Percentiles rank a stretch among this genome's conserved stretches.
phyloP scores from a whole-genome alignment of 2,329 filamentous ascomycete genomes.

The Grosmannia clavigera region DNA sequence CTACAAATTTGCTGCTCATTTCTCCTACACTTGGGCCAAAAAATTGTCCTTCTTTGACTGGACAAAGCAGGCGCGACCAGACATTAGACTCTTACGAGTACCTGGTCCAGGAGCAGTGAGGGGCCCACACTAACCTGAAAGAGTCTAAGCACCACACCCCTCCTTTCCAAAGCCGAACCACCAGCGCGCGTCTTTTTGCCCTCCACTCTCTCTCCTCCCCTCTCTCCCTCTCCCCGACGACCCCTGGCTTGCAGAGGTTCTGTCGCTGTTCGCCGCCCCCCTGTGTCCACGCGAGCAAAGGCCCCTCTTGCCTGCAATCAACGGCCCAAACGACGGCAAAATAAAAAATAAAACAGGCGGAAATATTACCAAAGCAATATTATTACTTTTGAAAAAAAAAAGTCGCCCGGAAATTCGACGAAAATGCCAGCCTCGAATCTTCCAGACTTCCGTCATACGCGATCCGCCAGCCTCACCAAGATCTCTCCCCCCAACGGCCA shows the following conservation, averaged over 20 bases:
- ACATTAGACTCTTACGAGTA: background rate
- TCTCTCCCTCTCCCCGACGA: background rate
- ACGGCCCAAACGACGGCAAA: background rate
- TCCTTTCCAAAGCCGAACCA: conserved; percentile 1
- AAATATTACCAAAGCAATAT: background rate
- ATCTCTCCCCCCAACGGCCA: conserved; percentile 20
- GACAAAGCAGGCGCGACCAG: background rate
- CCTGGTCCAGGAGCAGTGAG: background rate
- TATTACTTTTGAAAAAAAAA: conserved; percentile 1
- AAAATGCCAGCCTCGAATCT: conserved; percentile 18
- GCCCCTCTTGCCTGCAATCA: background rate
- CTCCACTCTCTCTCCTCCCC: background rate
- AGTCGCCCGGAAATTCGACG: background rate
- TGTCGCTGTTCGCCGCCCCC: background rate
- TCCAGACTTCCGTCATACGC: conserved; percentile 31
- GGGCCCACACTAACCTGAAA: background rate
- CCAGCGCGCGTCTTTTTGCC: background rate
- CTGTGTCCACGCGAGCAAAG: background rate
- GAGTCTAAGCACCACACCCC: background rate
- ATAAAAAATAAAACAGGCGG: background rate
- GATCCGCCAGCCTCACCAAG: conserved; percentile 45
- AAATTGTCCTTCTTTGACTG: background rate
- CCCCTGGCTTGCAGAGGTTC: background rate
- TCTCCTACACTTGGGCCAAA: background rate
- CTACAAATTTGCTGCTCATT: background rate